Evolutionary conservation across 176 grass and related monocot species (phyloP).

Genomic region (Musa itinerans): DNA sequence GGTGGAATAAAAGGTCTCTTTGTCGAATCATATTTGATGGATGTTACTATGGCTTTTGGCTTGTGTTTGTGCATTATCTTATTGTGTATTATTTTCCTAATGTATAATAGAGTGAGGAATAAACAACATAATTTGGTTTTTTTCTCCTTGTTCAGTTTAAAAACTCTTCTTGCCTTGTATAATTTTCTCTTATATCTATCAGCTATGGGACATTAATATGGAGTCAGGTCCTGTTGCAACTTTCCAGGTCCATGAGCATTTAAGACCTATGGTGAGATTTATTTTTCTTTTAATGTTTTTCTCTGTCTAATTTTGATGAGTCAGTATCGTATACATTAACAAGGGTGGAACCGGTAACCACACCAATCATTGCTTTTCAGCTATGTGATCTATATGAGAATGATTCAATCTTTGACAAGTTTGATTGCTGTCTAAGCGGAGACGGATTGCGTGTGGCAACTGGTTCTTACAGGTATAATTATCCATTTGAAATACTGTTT

Average conservation of each 20-base stretch:
- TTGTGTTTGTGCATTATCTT: neutral
- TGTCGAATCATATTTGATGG: neutral
- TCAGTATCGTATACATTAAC: neutral
- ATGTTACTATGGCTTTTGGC: neutral
- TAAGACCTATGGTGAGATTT: constrained; percentile 40
- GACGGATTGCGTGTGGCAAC: constrained; percentile 78
- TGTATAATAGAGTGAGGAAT: neutral
- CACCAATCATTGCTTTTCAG: constrained; percentile 30
- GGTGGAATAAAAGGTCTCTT: neutral
- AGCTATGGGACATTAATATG: constrained; percentile 17
- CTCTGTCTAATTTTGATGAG: neutral
- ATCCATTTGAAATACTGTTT: neutral
- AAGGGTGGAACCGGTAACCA: neutral
- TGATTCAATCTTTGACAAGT: constrained; percentile 98
- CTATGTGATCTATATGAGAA: constrained; percentile 97
- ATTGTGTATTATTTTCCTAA: neutral
- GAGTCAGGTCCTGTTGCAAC: constrained; percentile 5
- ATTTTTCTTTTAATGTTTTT: constrained; percentile 18
- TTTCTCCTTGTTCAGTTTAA: constrained; percentile 46
- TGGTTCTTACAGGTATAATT: constrained; percentile 79
- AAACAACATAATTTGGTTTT: neutral
- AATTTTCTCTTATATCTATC: constrained; percentile 39
- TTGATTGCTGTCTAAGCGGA: constrained; percentile 91
- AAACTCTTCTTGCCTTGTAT: constrained; percentile 59
- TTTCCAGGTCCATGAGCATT: constrained; percentile 12